These are phyloP conservation scores for Crithidia mellificae DNA, from an alignment of 208 protist species.

Conservation along the genomic window DNA sequence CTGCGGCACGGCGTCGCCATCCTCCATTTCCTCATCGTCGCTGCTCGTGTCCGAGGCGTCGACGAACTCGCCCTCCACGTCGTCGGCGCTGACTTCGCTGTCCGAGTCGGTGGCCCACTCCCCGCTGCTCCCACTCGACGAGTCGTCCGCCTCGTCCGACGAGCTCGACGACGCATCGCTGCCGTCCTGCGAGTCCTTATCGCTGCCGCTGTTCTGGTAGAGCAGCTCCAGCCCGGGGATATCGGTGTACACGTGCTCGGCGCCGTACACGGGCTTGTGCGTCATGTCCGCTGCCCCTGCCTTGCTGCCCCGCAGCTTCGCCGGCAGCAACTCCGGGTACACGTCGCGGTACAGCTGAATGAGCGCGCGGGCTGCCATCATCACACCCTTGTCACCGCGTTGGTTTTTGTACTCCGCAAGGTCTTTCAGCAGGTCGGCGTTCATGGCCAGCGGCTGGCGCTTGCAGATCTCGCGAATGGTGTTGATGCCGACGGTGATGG, in stretches of 20 bases:
- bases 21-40: slow-evolving; percentile 37
- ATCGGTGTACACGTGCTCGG: slow-evolving; percentile 74
- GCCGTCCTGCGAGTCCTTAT: slow-evolving; percentile 54
- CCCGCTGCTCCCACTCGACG: slow-evolving; percentile 45
- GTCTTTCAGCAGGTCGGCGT: slow-evolving; percentile 91
- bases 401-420: slow-evolving; percentile 93
- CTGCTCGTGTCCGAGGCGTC: slow-evolving; percentile 51
- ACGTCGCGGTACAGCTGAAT: slow-evolving; percentile 95
- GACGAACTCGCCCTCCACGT: slow-evolving; percentile 78
- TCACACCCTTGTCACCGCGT: slow-evolving; percentile 95
- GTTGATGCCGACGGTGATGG: slow-evolving; percentile 96
- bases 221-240: slow-evolving; percentile 89
- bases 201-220: slow-evolving; percentile 59
- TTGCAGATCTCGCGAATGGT: slow-evolving; percentile 96
- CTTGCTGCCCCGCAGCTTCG: slow-evolving; percentile 88
- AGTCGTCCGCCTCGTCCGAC: slow-evolving; percentile 11
- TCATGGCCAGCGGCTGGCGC: slow-evolving; percentile 95
- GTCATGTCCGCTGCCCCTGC: slow-evolving; percentile 38
- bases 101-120: slow-evolving; percentile 79
- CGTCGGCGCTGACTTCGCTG: slow-evolving; percentile 61
- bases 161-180: slow-evolving; percentile 36
- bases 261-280: slow-evolving; percentile 65
- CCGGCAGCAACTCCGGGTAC: slow-evolving; percentile 94
- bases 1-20: slow-evolving; percentile 63
- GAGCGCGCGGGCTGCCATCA: slow-evolving; percentile 94